Base-by-base conservation (phyloP, 768 basidiomycete species). In the Suillus luteus region DNA sequence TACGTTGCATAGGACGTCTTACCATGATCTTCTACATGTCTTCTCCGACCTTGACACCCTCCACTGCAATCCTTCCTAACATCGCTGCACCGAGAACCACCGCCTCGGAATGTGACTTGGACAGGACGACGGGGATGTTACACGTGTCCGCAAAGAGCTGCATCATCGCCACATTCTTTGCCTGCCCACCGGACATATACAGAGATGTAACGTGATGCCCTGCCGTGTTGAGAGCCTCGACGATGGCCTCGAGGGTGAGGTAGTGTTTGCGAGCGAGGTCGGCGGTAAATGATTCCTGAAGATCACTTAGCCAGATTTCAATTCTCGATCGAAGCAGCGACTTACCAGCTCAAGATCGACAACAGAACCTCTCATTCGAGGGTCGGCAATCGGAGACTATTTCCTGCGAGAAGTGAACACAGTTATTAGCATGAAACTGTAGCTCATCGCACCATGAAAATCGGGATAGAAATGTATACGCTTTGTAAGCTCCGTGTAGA, bases 391-490 rank as follows among this genome's bases (percentile, higher is more conserved):
- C 1, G 97, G 97, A 1, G 96, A 98, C 65, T 85, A 76, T 99
- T 99, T 44, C 96, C 95, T 95, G 75, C 27, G 55, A 43, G 37
- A 9, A 9, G 65, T 43, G 61, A 62, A 60, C 43, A 41, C 51
- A 31, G 37, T 35, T 14, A 58, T 38, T 17, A 22, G 9, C 14
- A 40, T 41, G 35, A 44, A 35, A 43, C 27, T n/a, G 1, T 24
- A 27, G 24, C 14, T 24, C 38, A 27, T 52, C 75, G 44, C 69
- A 91, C 95, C 95, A 74, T 95, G 93, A 65, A 97, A 84, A 73
- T 99, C 96, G 0, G 96, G 96, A 77, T 99, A 99, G 71, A 99
- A 83, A 72, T 99, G 95, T 61, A 96, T 75, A 76, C 95, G 90
- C 68, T 91, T 94, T 17, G 93, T 93, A 37, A 98, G 81, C 72